Percentiles rank a stretch among this genome's conserved stretches.
Conservation (phyloP, 257 asterid species). For the Solanum habrochaites region DNA sequence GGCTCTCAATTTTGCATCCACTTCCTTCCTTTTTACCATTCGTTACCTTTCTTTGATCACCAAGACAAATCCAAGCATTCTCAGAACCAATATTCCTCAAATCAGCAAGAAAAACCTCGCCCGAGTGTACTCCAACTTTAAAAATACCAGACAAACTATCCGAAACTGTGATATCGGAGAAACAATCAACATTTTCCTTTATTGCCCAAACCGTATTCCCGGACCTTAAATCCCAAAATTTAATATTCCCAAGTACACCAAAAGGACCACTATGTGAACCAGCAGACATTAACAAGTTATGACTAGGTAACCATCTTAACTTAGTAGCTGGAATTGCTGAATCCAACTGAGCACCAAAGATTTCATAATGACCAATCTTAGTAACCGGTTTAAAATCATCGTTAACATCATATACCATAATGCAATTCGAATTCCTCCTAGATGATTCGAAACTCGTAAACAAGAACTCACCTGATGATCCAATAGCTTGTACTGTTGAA, state of each 20-base stretch:
- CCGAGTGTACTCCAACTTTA: slow-evolving; percentile 77
- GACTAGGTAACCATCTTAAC: slow-evolving; percentile 55
- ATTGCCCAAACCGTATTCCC: slow-evolving; percentile 59
- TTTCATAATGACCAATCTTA: slow-evolving; percentile 65
- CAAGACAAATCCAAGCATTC: slow-evolving; percentile 57
- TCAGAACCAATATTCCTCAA: slow-evolving; percentile 47
- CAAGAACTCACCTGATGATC: slow-evolving; percentile 43
- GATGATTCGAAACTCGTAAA: slow-evolving; percentile 92
- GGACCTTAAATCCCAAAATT: slow-evolving; percentile 77
- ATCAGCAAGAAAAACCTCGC: slow-evolving; percentile 62
- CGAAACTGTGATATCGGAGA: slow-evolving; percentile 61
- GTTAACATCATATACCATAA: slow-evolving; percentile 59
- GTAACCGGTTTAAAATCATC: slow-evolving; percentile 39
- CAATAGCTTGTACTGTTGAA: slow-evolving; percentile 86
- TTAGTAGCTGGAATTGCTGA: slow-evolving; percentile 92
- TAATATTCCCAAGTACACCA: slow-evolving; percentile 67
- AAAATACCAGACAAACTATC: slow-evolving; percentile 36
- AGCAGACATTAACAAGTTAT: slow-evolving; percentile 79
- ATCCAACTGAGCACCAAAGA: slow-evolving; percentile 75
- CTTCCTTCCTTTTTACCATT: slow-evolving; percentile 78
- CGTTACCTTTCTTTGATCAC: slow-evolving; percentile 37
- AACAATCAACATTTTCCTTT: slow-evolving; percentile 72
- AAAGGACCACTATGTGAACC: slow-evolving; percentile 91
- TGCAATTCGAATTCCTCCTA: slow-evolving; percentile 76
- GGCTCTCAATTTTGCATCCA: slow-evolving; percentile 57